Conservation (phyloP, 805 yeast species). For the Phaffomyces thermotolerans region DNA sequence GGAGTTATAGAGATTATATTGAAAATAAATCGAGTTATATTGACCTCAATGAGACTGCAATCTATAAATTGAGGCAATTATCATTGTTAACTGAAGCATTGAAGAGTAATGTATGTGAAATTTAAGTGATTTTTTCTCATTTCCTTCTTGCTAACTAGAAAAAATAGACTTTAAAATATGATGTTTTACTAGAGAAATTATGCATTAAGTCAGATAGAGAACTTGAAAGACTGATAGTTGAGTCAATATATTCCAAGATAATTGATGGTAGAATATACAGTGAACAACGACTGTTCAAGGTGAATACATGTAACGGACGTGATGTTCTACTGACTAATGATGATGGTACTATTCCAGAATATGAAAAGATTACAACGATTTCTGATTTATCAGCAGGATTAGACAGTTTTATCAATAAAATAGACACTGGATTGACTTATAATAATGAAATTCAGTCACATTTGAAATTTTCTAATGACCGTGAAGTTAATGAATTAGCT, state of each 20-base stretch:
- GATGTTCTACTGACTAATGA: conserved; percentile 1
- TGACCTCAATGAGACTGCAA: conserved; percentile 9
- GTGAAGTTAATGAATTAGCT: background rate
- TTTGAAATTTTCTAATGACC: background rate
- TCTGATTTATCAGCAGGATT: conserved; percentile 12
- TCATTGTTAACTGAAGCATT: conserved; percentile 16
- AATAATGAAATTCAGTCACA: conserved; percentile 4
- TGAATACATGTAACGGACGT: conserved; percentile 20
- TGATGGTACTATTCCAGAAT: conserved; percentile 5
- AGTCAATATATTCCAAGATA: conserved; percentile 12
- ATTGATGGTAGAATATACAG: conserved; percentile 18
- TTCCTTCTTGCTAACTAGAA: background rate
- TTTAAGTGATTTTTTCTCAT: too few species aligned
- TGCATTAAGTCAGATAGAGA: conserved; percentile 6
- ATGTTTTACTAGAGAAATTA: conserved; percentile 8
- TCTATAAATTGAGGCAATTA: conserved; percentile 18
- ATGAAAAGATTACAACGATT: conserved; percentile 1
- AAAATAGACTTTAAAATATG: conserved; percentile 8
- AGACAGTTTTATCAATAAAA: conserved; percentile 9
- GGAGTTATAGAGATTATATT: conserved; percentile 14
- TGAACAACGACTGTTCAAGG: conserved; percentile 13
- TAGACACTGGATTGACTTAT: conserved; percentile 10
- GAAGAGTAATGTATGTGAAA: conserved; percentile 6
- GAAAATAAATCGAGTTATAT: conserved; percentile 7
- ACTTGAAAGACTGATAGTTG: conserved; percentile 18